Evolutionary conservation across 768 basidiomycete species (phyloP), one percentile per base, ranked within the genome.

Genomic region (Paxillus involutus): DNA sequence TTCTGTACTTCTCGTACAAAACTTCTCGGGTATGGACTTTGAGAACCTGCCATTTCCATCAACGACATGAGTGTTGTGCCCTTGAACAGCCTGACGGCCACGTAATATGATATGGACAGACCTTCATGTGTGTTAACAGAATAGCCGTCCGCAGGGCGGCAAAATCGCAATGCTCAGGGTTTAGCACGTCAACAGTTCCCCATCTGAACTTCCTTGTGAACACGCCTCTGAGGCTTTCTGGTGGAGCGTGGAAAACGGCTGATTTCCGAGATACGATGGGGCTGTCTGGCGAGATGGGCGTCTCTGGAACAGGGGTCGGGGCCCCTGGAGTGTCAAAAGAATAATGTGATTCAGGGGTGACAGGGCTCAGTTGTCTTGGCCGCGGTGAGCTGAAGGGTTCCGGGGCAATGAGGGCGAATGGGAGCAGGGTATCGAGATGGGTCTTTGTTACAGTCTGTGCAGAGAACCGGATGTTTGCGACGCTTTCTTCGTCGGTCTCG

Each of bases 1-100:
- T 94, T 65, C 95, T 80, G 71, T 88, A 98, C 63, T 86, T 87
- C 77, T 98, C 95, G 69, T 98, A 98, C 71, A 95, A 73, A 52
- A 93, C 89, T 68, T 96, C 91, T 62, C 86, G 86, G 32, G 94
- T 95, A 53, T 84, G 85, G 43, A 77, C 82, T 74, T 91, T 93
- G 56, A 96, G 77, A 63, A 88, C 77, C 91, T 94, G 66, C 21
- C 52, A 57, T 49, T 51, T 58, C 19, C 6, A 52, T 50, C 57
- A 44, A 48, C 10, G 36, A 39, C 2, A 53, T 55, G 32, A 58
- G 41, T 26, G 49, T 35, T 37, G 37, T 49, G 21, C 35, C 57
- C 60, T 50, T 26, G 36, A 57, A 55, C 45, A 46, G 57, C 47
- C 47, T 46, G 47, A 13, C 43, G 37, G 47, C 54, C 56, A 68